These are phyloP conservation scores for Penicillium sp. DNA, from an alignment of 2,329 filamentous ascomycete genomes.

Conservation along the genomic window DNA sequence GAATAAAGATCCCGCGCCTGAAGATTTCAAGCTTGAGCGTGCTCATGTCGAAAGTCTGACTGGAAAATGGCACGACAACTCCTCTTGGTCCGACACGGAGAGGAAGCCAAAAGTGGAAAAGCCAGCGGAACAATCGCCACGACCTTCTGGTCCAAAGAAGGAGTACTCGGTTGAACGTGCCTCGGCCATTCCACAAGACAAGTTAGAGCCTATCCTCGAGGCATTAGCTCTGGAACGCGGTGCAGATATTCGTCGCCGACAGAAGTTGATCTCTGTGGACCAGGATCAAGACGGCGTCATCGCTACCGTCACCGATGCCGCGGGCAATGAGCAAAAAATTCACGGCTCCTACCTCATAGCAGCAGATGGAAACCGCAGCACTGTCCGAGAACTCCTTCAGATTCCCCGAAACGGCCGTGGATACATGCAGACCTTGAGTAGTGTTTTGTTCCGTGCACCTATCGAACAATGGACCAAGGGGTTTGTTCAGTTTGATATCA, in stretches of 20 bases:
- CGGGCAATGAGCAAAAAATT: conserved; percentile 27
- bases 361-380: conserved; percentile 43
- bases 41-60: conserved; percentile 31
- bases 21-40: conserved; percentile 30
- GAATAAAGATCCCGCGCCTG: conserved; percentile 28
- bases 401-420: conserved; percentile 32
- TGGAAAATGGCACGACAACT: conserved; percentile 29
- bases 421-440: conserved; percentile 32
- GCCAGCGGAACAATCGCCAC: not conserved
- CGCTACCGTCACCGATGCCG: conserved; percentile 29
- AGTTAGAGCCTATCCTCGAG: conserved; percentile 49
- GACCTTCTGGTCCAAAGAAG: conserved; percentile 22
- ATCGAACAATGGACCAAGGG: conserved; percentile 28
- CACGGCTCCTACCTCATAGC: conserved; percentile 47
- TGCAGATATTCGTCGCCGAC: conserved; percentile 44
- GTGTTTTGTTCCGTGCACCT: conserved; percentile 32
- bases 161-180: conserved; percentile 36
- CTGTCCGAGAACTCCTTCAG: conserved; percentile 27
- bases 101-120: conserved; percentile 10
- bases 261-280: conserved; percentile 33
- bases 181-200: conserved; percentile 47
- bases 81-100: conserved; percentile 29
- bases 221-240: conserved; percentile 41
- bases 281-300: conserved; percentile 37
- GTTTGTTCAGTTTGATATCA: conserved; percentile 31